Conservation (phyloP, 441 rosid species). For the Populus trichocarpa region DNA sequence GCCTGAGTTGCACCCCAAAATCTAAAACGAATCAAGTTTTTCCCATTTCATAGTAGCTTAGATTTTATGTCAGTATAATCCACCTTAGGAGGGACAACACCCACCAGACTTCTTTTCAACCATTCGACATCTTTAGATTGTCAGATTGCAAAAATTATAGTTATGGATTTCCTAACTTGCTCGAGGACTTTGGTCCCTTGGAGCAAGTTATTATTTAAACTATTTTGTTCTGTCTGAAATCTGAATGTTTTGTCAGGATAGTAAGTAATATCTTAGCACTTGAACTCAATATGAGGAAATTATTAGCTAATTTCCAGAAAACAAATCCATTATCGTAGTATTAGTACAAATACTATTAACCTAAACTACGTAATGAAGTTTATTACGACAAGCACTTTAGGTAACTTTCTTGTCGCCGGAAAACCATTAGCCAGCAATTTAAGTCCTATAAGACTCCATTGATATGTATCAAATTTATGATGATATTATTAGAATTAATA, state of each 20-base stretch:
- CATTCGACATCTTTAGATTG: not conserved
- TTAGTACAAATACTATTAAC: not conserved
- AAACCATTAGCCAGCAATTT: too few relatives aligned
- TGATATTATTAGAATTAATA: too few relatives aligned
- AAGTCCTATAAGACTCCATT: too few relatives aligned
- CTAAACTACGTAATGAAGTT: too few relatives aligned
- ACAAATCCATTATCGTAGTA: not conserved
- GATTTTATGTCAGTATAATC: not conserved
- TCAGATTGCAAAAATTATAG: not conserved
- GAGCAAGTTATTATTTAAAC: not conserved
- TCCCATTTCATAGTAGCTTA: not conserved
- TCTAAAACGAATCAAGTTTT: not conserved
- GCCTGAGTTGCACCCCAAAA: not conserved
- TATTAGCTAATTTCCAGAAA: not conserved
- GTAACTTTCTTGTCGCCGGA: too few relatives aligned
- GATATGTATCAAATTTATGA: too few relatives aligned
- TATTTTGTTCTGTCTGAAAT: not conserved
- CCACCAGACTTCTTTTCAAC: not conserved
- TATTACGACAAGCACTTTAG: too few relatives aligned
- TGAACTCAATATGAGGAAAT: not conserved
- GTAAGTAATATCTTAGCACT: not conserved
- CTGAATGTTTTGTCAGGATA: not conserved
- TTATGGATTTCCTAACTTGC: not conserved
- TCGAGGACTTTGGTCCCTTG: not conserved
- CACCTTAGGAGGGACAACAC: not conserved